These are phyloP conservation scores for Carex sylvatica DNA, from an alignment of 202 grass and related monocot species.

Conservation along the genomic window DNA sequence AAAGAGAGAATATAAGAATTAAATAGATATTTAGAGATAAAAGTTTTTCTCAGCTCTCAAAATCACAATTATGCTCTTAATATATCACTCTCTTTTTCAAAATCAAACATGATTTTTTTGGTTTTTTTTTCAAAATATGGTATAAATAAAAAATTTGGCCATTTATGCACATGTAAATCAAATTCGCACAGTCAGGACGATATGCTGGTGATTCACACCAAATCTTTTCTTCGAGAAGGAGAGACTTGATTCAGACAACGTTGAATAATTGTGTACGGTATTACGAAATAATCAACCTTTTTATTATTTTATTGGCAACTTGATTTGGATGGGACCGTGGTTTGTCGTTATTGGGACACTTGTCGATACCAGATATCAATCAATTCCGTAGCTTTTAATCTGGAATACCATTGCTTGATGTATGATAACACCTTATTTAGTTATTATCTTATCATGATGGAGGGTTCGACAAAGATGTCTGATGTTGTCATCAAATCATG, in stretches of 20 bases:
- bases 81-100: no score
- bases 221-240: not conserved
- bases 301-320: conserved; percentile 7
- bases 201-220: not conserved
- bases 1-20: no score
- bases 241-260: not conserved
- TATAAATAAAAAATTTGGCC: no score
- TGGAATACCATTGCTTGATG: not conserved
- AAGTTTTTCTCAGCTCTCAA: no score
- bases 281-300: not conserved
- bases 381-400: not conserved
- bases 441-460: no score
- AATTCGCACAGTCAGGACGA: not conserved
- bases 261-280: conserved; percentile 12
- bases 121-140: no score
- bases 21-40: no score
- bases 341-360: conserved; percentile 13
- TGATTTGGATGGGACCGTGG: not conserved
- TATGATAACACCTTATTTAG: not conserved
- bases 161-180: no score
- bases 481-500: not conserved
- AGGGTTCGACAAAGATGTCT: not conserved
- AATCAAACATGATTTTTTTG: no score
- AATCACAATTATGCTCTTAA: no score
- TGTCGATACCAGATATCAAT: conserved; percentile 3